Evolutionary conservation across 2,329 filamentous ascomycete species (phyloP), one percentile per base, ranked within the genome.

Genomic region (Arachnopeziza araneosa): DNA sequence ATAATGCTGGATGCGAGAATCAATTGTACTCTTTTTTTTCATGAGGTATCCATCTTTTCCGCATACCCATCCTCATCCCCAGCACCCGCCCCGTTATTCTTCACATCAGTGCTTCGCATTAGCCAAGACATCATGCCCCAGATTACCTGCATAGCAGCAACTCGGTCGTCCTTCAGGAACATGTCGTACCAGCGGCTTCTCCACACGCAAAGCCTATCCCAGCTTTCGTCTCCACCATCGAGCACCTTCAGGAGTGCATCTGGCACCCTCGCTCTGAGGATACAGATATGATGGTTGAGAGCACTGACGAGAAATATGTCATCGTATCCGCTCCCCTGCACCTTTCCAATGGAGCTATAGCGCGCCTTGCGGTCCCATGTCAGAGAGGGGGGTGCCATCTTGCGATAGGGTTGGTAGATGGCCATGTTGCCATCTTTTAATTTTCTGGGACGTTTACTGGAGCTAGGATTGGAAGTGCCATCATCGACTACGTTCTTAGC

Each of bases 401-500:
- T 85, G 59, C 85, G 80, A 72, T 87, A 87, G 66, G 78, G 82
- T 69, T 87, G 84, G 69, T 87, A 87, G 53, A 86, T 84, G 61
- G 82, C 79, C 48, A 79, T 72, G 63, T 79, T 83, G 1, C 60
- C 59, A 1, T 60, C 60, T 24, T 64, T 65, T 51, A 44, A 50
- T 51, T 65, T 69, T 19, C 52, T 55, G 56, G 51, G 65, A 51
- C 61, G 61, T 30, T 63, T 67, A 24, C 55, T 59, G 1, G 63
- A 58, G 26, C 32, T 58, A 1, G 65, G 56, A 0, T 22, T 23
- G 3, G 50, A 52, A 24, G 21, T n/a, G n/a, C 21, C 50, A 24
- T 55, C 63, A 49, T 63, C 66, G 48, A 65, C 63, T n/a, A 60
- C 52, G 17, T 57, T 56, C 51, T 61, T 68, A 2, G 61, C 57